phyloP scores from a whole-genome alignment of 2,329 filamentous ascomycete genomes.

The Aureobasidium subglaciale region DNA sequence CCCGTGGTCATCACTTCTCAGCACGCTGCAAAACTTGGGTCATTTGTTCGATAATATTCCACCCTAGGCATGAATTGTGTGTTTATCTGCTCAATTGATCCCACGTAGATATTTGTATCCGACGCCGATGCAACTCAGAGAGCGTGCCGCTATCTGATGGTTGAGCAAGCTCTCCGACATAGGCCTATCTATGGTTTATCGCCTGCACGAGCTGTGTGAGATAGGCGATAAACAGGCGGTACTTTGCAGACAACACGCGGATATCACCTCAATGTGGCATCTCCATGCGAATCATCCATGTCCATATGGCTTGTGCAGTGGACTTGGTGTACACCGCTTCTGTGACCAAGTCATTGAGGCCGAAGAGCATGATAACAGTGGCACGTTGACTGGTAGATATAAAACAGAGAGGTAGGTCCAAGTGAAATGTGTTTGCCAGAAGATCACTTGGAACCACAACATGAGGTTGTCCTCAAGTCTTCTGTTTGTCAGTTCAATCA shows the following conservation, averaged over 20 bases:
- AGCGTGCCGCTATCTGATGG: background rate
- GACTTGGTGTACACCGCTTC: background rate
- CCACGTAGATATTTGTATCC: too few species aligned
- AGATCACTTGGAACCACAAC: background rate
- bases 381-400: background rate
- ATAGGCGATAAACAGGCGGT: slow-evolving; percentile 5
- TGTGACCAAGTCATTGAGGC: background rate
- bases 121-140: background rate
- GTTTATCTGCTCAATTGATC: too few species aligned
- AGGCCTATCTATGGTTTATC: background rate
- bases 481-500: background rate
- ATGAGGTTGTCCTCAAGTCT: background rate
- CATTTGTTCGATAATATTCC: too few species aligned
- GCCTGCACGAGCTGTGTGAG: background rate
- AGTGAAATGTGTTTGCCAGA: background rate
- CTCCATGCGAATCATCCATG: background rate
- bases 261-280: background rate
- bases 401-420: slow-evolving; percentile 4
- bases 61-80: too few species aligned
- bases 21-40: background rate
- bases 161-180: background rate
- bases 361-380: background rate
- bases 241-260: background rate
- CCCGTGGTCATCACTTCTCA: background rate
- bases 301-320: background rate